Evolutionary conservation across 176 grass and related monocot genomes (phyloP).

Genomic region (Triticum timopheevii): DNA sequence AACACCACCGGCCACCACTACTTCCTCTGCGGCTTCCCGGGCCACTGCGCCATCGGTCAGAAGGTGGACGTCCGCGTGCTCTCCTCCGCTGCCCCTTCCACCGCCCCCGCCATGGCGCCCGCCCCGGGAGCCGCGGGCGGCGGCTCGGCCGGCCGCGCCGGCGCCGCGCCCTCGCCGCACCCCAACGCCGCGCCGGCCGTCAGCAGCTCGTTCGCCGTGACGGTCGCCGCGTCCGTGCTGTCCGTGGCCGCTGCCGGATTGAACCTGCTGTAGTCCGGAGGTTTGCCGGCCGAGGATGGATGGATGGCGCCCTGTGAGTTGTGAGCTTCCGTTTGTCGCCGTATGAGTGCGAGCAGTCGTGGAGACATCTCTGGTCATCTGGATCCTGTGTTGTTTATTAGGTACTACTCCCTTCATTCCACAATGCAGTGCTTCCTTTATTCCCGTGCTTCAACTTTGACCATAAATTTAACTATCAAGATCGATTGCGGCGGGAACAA

Average conservation of each 20-base stretch:
- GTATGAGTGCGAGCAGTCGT: background rate
- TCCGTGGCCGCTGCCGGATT: constrained; percentile 21
- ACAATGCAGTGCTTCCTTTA: too few relatives aligned
- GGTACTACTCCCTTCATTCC: too few relatives aligned
- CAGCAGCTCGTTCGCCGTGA: constrained; percentile 18
- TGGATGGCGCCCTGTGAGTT: constrained; percentile 22
- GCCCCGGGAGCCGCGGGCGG: background rate
- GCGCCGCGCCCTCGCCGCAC: constrained; percentile 28
- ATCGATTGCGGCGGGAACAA: too few relatives aligned
- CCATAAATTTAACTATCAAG: too few relatives aligned
- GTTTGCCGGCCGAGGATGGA: background rate
- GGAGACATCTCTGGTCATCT: background rate
- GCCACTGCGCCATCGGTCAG: constrained; percentile 67
- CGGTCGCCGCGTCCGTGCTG: constrained; percentile 27
- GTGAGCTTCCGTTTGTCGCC: constrained; percentile 30
- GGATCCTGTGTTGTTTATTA: background rate
- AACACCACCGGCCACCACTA: constrained; percentile 67
- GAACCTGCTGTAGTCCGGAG: background rate
- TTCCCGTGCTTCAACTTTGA: too few relatives aligned
- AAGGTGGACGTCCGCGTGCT: constrained; percentile 67
- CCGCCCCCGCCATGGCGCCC: constrained; percentile 34
- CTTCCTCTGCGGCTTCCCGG: constrained; percentile 80
- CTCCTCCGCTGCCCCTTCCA: constrained; percentile 66
- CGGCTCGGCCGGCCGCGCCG: background rate
- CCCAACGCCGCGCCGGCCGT: constrained; percentile 24